Conservation (phyloP, 805 yeast species). For the Sugiyamaella americana region DNA sequence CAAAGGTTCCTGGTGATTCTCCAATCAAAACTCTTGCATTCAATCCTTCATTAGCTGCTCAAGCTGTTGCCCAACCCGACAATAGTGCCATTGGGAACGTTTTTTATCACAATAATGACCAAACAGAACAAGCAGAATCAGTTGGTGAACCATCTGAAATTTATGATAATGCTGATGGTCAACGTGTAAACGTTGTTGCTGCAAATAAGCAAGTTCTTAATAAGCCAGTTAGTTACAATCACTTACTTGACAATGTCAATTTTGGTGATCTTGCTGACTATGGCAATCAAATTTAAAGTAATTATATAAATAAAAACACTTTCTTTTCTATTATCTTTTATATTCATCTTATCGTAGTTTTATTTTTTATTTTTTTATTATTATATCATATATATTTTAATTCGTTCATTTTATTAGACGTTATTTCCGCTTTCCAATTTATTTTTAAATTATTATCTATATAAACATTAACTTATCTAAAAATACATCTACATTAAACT, state of each 20-base stretch:
- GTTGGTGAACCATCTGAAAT: not conserved
- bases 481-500: too few relatives aligned
- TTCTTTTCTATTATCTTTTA: too few relatives aligned
- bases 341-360: too few relatives aligned
- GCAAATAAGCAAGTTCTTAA: too few relatives aligned
- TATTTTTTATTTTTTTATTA: too few relatives aligned
- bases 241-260: not conserved
- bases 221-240: not conserved
- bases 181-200: not conserved
- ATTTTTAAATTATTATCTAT: too few relatives aligned
- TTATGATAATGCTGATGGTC: not conserved
- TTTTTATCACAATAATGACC: not conserved
- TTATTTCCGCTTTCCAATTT: too few relatives aligned
- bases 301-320: not conserved
- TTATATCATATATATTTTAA: too few relatives aligned
- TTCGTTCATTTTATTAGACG: too few relatives aligned
- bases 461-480: too few relatives aligned
- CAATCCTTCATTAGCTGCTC: not conserved
- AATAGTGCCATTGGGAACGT: too few relatives aligned
- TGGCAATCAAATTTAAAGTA: not conserved
- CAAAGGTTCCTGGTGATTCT: not conserved
- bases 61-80: not conserved
- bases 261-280: slow-evolving; percentile 5
- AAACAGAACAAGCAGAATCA: not conserved
- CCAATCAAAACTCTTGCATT: not conserved